Conservation (phyloP, 1,284 basidiomycete genomes). For the Ganoderma sinense region DNA sequence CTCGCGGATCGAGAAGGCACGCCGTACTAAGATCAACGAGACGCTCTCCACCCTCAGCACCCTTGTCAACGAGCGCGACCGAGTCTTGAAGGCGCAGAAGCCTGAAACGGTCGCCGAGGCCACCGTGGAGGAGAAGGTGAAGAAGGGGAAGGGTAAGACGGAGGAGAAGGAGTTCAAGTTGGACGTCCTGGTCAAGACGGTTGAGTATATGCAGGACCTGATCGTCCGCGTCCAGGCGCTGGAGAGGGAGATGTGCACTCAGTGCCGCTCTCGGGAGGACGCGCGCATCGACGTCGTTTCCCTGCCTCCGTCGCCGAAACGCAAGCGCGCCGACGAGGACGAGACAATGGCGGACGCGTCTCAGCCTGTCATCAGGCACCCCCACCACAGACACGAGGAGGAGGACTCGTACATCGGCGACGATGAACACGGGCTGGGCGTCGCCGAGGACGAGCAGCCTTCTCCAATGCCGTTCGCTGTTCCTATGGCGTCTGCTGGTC, state of each 20-base stretch:
- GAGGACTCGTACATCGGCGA: constrained; percentile 35
- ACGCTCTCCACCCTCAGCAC: constrained; percentile 70
- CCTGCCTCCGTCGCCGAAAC: constrained; percentile 19
- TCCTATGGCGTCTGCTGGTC: background rate
- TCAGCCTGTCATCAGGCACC: constrained; percentile 9
- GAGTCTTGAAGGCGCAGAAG: constrained; percentile 38
- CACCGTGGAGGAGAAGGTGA: constrained; percentile 45
- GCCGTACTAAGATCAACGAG: constrained; percentile 86
- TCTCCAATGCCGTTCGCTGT: constrained; percentile 27
- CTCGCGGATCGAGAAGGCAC: constrained; percentile 83
- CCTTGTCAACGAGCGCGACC: constrained; percentile 57
- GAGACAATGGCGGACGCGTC: constrained; percentile 11
- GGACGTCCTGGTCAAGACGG: constrained; percentile 79
- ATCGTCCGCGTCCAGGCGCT: constrained; percentile 55
- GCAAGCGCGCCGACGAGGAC: constrained; percentile 17
- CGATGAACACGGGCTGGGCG: constrained; percentile 33
- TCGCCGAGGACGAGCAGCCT: constrained; percentile 27
- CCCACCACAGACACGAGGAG: constrained; percentile 18
- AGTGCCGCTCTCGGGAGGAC: constrained; percentile 36
- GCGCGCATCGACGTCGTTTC: background rate
- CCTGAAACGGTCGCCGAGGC: constrained; percentile 39
- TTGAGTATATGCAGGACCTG: constrained; percentile 72
- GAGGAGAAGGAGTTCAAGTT: constrained; percentile 83
- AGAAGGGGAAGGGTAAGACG: constrained; percentile 53
- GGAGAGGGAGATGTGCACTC: constrained; percentile 48